Conservation (phyloP, 176 grass and related monocot species). For the Ampelocalamus luodianensis region DNA sequence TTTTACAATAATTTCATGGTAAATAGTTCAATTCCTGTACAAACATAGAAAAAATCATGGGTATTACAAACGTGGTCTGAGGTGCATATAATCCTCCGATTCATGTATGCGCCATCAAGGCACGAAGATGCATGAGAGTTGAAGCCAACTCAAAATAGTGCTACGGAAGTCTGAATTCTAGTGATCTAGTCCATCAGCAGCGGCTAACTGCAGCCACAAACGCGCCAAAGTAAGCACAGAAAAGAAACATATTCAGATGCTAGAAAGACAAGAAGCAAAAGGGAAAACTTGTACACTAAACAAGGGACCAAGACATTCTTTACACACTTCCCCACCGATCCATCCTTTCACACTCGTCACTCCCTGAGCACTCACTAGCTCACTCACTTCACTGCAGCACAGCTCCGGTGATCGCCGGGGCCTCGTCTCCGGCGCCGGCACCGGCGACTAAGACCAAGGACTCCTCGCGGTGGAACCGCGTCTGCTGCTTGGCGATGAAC, state of each 20-base stretch:
- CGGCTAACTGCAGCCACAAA: constrained; percentile 7
- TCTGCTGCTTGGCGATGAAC: constrained; percentile 75
- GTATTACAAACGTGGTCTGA: too few species aligned
- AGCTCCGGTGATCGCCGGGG: not conserved
- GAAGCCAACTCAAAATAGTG: not conserved
- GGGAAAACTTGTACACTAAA: constrained; percentile 56
- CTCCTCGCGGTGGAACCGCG: constrained; percentile 75
- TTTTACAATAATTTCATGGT: too few species aligned
- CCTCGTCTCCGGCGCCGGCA: not conserved
- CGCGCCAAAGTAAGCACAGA: constrained; percentile 4
- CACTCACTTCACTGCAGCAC: constrained; percentile 32
- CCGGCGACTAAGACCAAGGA: constrained; percentile 43
- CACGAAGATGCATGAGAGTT: not conserved
- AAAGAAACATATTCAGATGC: constrained; percentile 29
- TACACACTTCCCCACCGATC: constrained; percentile 28
- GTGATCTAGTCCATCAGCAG: constrained; percentile 3
- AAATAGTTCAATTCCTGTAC: too few species aligned
- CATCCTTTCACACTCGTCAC: constrained; percentile 21
- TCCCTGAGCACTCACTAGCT: not conserved
- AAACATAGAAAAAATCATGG: too few species aligned
- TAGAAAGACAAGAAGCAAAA: constrained; percentile 40
- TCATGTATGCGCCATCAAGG: not conserved
- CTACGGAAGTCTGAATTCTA: not conserved
- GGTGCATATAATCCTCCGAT: too few species aligned
- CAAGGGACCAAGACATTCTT: constrained; percentile 45